Percentiles rank a stretch among this genome's conserved stretches.
phyloP scores from a whole-genome alignment of 2,329 filamentous ascomycete species.

The Claviceps cyperi region DNA sequence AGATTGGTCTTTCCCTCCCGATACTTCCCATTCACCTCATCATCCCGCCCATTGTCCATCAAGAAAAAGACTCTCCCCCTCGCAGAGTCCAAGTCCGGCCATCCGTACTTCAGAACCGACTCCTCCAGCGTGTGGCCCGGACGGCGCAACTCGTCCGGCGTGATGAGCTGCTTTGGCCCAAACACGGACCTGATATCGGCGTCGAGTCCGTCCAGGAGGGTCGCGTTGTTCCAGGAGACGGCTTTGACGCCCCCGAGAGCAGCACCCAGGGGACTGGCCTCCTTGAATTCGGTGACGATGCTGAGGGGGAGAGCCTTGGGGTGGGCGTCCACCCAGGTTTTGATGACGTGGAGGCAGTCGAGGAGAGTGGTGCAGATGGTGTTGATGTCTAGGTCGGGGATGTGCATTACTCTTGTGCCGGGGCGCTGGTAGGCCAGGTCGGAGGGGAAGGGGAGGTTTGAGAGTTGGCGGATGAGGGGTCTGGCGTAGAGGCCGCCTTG shows the following conservation, averaged over 20 bases:
- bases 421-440: conserved; percentile 24
- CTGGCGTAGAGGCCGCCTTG: conserved; percentile 31
- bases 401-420: conserved; percentile 34
- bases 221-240: conserved; percentile 27
- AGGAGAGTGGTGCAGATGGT: conserved; percentile 30
- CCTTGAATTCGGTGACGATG: conserved; percentile 36
- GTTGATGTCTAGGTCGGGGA: conserved; percentile 33
- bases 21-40: conserved; percentile 25
- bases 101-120: conserved; percentile 30
- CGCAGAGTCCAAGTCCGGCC: conserved; percentile 29
- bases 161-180: conserved; percentile 24
- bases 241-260: conserved; percentile 20
- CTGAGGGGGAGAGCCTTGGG: conserved; percentile 30
- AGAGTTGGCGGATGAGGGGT: conserved; percentile 26
- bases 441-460: conserved; percentile 23
- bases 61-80: conserved; percentile 33
- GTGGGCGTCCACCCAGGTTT: conserved; percentile 28
- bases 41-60: conserved; percentile 33
- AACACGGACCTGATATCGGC: conserved; percentile 31
- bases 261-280: conserved; percentile 11
- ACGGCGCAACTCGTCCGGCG: conserved; percentile 30
- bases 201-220: conserved; percentile 28
- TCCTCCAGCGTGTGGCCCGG: conserved; percentile 28
- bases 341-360: conserved; percentile 27
- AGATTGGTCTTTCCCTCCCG: conserved; percentile 16